Evolutionary conservation across 768 basidiomycete genomes (phyloP), one percentile per base, ranked within the genome.

Genomic region (Cystobasidium ongulense): DNA sequence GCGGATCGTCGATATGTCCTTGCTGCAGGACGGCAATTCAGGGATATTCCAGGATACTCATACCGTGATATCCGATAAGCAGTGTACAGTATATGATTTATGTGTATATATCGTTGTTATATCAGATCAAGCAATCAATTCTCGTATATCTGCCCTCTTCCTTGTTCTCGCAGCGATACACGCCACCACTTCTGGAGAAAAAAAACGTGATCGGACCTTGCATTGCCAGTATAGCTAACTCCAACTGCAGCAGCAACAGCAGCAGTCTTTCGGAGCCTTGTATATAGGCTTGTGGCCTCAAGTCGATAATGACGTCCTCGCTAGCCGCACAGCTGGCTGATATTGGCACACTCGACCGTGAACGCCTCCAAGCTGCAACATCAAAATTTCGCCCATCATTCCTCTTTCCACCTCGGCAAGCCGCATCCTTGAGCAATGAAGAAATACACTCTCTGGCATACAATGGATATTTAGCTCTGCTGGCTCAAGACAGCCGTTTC

Each of bases 381-480:
- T 31, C 71, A 86, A 77, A 76, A 65, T 41, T 70, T 46, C 76
- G 74, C n/a, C 75, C 76, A 1, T 77, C 77, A 29, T 79, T 76
- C 75, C 76, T 79, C 68, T 79, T 75, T 73, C 70, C 77, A 31
- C 66, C 77, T 17, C 77, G 79, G 85, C 76, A 86, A 86, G 81
- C 89, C 85, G 81, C 81, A 10, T 78, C 83, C 82, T 76, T 81
- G 35, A 18, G 86, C 0, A 87, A 89, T 79, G 94, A 92, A 0
- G 97, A 97, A 82, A 86, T 99, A 39, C 96, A 95, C 81, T 87
- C 89, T 17, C 87, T 88, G 46, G 85, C 85, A 73, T 89, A 90
- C 62, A 92, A 92, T 10, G 88, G 90, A 77, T 83, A 87, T 72
- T 89, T 96, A 80, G 93, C 98, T 81, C 83, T 96, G 72, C 89